Percentiles rank a stretch among this genome's conserved stretches.
Conservation (phyloP, 2,329 filamentous ascomycete genomes). For the Trichoderma endophyticum region DNA sequence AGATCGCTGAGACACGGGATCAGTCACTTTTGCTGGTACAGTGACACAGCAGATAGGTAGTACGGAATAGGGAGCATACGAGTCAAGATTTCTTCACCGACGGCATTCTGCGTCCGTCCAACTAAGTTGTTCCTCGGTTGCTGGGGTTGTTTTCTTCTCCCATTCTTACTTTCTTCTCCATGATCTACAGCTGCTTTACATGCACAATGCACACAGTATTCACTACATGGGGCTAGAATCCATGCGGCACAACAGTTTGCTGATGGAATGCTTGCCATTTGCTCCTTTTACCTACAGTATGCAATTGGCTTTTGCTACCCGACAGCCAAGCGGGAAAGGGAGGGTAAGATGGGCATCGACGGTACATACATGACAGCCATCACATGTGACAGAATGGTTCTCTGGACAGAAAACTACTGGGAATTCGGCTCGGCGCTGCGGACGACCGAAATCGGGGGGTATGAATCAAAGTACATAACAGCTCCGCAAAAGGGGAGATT, state of each 20-base stretch:
- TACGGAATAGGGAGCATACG: neutral
- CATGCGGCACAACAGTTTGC: neutral
- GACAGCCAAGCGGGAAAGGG: neutral
- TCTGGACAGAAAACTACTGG: neutral
- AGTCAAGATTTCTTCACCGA: neutral
- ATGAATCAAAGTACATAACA: neutral
- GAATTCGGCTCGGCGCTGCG: neutral
- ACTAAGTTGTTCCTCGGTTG: no score
- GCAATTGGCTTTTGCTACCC: neutral
- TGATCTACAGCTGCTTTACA: neutral
- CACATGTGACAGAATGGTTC: neutral
- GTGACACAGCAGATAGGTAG: neutral
- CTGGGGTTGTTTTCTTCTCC: neutral
- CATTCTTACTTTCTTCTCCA: neutral
- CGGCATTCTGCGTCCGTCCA: neutral
- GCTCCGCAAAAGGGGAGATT: slow-evolving; percentile 17
- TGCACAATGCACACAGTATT: neutral
- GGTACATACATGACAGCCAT: neutral
- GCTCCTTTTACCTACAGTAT: neutral
- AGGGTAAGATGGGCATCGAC: neutral
- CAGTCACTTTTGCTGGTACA: neutral
- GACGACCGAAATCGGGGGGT: neutral
- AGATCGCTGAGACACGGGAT: neutral
- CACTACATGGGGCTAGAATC: neutral
- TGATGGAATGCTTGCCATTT: neutral